phyloP scores from a whole-genome alignment of 352 stramenopile genomes.

The Phytophthora rubi region DNA sequence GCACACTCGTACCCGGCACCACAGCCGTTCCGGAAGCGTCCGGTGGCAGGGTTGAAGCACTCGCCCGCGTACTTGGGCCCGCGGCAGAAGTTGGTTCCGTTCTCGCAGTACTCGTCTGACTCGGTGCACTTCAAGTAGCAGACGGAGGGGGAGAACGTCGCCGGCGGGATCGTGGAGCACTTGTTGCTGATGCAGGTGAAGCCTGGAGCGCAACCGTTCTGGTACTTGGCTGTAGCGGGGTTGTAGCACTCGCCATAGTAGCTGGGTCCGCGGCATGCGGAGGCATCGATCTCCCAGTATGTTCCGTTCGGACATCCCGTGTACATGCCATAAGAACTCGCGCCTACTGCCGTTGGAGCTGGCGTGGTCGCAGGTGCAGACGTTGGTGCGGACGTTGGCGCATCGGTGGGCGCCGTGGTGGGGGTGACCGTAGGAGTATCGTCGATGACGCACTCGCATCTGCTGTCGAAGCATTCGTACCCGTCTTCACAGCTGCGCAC shows the following conservation, averaged over 20 bases:
- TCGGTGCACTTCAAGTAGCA: slow-evolving; percentile 36
- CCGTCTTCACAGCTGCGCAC: slow-evolving; percentile 25
- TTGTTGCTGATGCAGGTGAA: slow-evolving; percentile 44
- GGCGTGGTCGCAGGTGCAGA: not conserved
- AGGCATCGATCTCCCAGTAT: slow-evolving; percentile 32
- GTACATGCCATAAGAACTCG: slow-evolving; percentile 15
- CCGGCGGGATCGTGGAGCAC: slow-evolving; percentile 30
- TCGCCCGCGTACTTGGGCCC: slow-evolving; percentile 18
- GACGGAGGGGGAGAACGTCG: slow-evolving; percentile 23
- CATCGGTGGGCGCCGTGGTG: not conserved
- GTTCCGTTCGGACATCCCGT: slow-evolving; percentile 24
- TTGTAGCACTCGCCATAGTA: slow-evolving; percentile 41
- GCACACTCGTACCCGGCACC: slow-evolving; percentile 30
- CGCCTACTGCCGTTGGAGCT: not conserved
- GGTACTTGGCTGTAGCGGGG: slow-evolving; percentile 31
- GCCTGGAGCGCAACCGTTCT: slow-evolving; percentile 36
- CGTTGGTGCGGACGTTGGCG: not conserved
- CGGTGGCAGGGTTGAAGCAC: slow-evolving; percentile 42
- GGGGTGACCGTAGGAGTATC: slow-evolving; percentile 6
- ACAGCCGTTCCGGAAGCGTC: slow-evolving; percentile 35
- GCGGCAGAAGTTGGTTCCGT: slow-evolving; percentile 33
- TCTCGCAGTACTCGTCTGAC: slow-evolving; percentile 41
- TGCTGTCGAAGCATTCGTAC: slow-evolving; percentile 38
- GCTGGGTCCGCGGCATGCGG: slow-evolving; percentile 27
- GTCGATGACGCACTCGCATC: slow-evolving; percentile 38